Evolutionary conservation across 148 eudicot genomes (phyloP).

Genomic region (Fallopia convolvulus): DNA sequence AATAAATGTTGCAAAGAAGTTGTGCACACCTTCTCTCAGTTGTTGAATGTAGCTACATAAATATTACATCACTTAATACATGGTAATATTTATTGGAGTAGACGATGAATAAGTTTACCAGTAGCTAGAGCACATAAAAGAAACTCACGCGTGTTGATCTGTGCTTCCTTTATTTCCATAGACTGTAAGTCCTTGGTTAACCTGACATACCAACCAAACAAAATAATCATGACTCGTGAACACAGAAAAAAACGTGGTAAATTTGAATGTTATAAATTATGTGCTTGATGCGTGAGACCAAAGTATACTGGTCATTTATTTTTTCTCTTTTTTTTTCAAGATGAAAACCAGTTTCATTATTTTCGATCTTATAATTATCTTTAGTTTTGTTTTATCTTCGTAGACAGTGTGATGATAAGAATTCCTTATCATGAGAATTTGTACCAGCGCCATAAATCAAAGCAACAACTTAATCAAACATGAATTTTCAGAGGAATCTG

Average conservation of each 20-base stretch:
- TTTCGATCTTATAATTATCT: not conserved
- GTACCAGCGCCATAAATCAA: not conserved
- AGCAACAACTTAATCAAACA: not conserved
- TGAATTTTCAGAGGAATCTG: not conserved
- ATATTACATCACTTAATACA: not conserved
- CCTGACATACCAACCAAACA: conserved; percentile 32
- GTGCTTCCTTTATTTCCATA: conserved; percentile 99
- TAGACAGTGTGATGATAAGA: not conserved
- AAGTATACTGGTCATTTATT: not conserved
- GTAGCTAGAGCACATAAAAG: not conserved
- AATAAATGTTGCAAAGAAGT: conserved; percentile 93
- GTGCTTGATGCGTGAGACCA: not conserved
- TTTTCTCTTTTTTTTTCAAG: too few relatives aligned
- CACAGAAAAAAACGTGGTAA: not conserved
- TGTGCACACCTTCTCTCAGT: conserved; percentile 96
- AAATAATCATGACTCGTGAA: not conserved
- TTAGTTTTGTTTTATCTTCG: not conserved
- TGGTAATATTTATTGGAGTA: not conserved
- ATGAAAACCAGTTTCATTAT: not conserved
- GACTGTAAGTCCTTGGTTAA: conserved; percentile 87
- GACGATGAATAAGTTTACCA: not conserved
- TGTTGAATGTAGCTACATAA: conserved; percentile 88
- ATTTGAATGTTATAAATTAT: not conserved
- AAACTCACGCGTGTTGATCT: conserved; percentile 97
- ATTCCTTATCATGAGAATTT: not conserved